A percentile compares a stretch with the other conserved stretches of the same genome.
Evolutionary conservation across 129 eudicot genomes (phyloP).

Genomic region (Glebionis coronaria): DNA sequence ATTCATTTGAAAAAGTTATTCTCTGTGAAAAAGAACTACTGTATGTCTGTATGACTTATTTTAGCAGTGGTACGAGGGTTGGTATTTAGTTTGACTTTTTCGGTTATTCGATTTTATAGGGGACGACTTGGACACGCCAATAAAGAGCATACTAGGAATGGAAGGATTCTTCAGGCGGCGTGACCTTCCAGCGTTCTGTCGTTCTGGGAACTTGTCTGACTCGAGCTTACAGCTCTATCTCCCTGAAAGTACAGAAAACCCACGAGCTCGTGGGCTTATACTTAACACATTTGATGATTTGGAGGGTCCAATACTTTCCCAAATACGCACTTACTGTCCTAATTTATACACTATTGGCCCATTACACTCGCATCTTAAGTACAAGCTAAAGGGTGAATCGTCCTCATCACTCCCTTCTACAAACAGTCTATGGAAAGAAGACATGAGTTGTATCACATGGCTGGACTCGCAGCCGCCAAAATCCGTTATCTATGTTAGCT

Average conservation of each 20-base stretch:
- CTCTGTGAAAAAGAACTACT: no score
- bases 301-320: slow-evolving; percentile 48
- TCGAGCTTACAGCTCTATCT: slow-evolving; percentile 23
- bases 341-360: slow-evolving; percentile 61
- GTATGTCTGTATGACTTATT: no score
- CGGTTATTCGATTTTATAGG: slow-evolving; percentile 22
- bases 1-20: no score
- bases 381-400: slow-evolving; percentile 21
- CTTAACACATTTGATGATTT: slow-evolving; percentile 63
- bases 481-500: slow-evolving; percentile 49
- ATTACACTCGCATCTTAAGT: slow-evolving; percentile 46
- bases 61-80: background rate
- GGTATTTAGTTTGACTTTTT: background rate
- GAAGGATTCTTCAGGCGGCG: slow-evolving; percentile 50
- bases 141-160: slow-evolving; percentile 45
- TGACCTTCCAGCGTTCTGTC: slow-evolving; percentile 57
- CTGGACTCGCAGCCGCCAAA: slow-evolving; percentile 47
- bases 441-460: slow-evolving; percentile 40
- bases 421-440: slow-evolving; percentile 37
- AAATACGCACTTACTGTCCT: slow-evolving; percentile 39
- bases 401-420: slow-evolving; percentile 26
- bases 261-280: slow-evolving; percentile 47
- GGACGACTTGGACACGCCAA: slow-evolving; percentile 36
- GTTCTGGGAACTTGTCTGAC: slow-evolving; percentile 29
- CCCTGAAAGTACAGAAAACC: slow-evolving; percentile 26